phyloP scores from a whole-genome alignment of 2,329 filamentous ascomycete genomes.

The Blastomyces percursus region DNA sequence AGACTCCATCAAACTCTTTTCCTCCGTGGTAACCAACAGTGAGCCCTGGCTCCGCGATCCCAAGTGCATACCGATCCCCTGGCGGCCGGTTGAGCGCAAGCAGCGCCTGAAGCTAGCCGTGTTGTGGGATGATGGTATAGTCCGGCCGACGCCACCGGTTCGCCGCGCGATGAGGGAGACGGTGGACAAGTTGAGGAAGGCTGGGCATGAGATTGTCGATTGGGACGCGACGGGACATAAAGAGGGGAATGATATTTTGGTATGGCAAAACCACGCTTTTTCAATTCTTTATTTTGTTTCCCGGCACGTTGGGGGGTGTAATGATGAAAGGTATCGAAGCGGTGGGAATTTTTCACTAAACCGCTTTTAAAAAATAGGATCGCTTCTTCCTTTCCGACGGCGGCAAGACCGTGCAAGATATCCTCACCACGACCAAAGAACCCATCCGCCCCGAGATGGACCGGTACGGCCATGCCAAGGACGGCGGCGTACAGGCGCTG shows the following conservation, averaged over 20 bases:
- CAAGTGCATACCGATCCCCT: conserved; percentile 30
- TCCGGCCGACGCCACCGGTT: conserved; percentile 44
- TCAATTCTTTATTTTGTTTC: neutral
- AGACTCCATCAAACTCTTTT: conserved; percentile 26
- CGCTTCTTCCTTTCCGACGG: conserved; percentile 40
- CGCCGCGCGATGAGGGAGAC: conserved; percentile 26
- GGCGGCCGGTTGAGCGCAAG: conserved; percentile 24
- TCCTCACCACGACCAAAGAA: conserved; percentile 18
- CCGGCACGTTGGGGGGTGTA: too few species aligned
- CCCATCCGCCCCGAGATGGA: conserved; percentile 41
- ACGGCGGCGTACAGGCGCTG: conserved; percentile 36
- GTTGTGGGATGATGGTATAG: conserved; percentile 35
- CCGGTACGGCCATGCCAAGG: conserved; percentile 33
- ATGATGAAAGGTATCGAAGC: neutral
- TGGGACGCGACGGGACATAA: conserved; percentile 40
- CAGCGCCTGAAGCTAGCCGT: conserved; percentile 29
- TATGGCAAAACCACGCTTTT: conserved; percentile 23
- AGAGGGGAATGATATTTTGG: conserved; percentile 30
- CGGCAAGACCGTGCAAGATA: conserved; percentile 32
- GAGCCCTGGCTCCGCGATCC: conserved; percentile 31
- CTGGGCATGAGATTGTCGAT: conserved; percentile 31
- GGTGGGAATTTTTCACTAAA: neutral
- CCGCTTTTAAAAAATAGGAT: neutral
- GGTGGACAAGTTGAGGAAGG: conserved; percentile 23
- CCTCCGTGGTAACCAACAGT: conserved; percentile 24